Evolutionary conservation across 495 filamentous ascomycete species (phyloP), one percentile per base, ranked within the genome.

Genomic region (Aspergillus conjunctus): DNA sequence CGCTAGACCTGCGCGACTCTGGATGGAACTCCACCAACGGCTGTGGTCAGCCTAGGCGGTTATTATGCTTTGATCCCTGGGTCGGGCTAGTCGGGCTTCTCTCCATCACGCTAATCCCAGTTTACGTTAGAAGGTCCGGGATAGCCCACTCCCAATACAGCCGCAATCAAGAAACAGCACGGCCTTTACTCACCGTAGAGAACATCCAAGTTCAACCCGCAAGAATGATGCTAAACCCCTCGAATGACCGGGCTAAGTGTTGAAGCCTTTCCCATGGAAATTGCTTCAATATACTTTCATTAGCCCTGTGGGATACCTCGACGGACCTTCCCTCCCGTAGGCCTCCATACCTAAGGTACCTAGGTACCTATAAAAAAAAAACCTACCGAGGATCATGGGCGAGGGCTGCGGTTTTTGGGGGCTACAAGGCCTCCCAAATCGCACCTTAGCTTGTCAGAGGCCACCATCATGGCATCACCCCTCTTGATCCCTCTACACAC

Each of bases 71-170:
- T 51, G 51, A 54, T 54, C 43, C 18, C 53, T 37, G 56, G 30
- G 30, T 11, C 14, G 30, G 26, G 26, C 26, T 26, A 30, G 30
- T 11, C 14, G 30, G 26, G 26, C 26, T 26, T 26, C 26, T 17
- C 7, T 20, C 20, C 10, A 22, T 21, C 30, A 37, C 51, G 58
- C 58, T 60, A 60, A 54, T 26, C 58, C 58, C 18, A 49, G 58
- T 60, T 54, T 7, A 54, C 41, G 30, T 33, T 60, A 60, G 58
- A 39, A n/a, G 20, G 30, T 59, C 53, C 57, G 56, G 59, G 30
- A 51, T 60, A 54, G 64, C 52, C 61, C 65, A 64, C 58, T 31
- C 33, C 61, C 56, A 61, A 64, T 64, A 58, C 59, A 64, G 62
- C 65, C 65, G 65, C 65, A 68, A 53, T 59, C 54, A 67, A 45